Evolutionary conservation across 306 rosid genomes (phyloP), one percentile per base, ranked within the genome.

Genomic region (Abrus pulchellus): DNA sequence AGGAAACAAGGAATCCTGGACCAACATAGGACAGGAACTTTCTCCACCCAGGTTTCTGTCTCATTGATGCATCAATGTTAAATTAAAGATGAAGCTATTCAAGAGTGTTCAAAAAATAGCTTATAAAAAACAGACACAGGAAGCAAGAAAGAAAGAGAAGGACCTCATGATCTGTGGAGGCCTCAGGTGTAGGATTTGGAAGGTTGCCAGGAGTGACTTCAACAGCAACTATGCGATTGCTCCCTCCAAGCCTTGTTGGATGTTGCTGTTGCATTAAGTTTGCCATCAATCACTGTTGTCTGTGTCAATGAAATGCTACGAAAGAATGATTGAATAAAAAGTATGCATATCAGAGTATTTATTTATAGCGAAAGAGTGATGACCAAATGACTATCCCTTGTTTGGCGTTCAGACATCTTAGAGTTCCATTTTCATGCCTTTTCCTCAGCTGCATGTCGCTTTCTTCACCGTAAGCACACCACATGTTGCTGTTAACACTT

Each of bases 1-100:
- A 60, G 41, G 97, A 92, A 79, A 94, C 97, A 2, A 94, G 92
- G 72, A 92, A 94, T 12, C 98, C 94, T 50, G 97, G 98, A 38
- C 98, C 98, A 0, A 92, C 90, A 71, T 80, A 54, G 8, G 88
- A 32, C 43, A 92, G 72, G 52, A 92, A 91, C 78, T 88, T 92
- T 67, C 76, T 91, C 97, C 98, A 91, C 57, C 92, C 88, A 44
- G 89, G 84, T 60, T 83, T 89, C 92, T 92, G 61, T 11, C 73
- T 64, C 67, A 68, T 57, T 30, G 13, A 75, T 59, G 29, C 69
- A 38, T 38, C 13, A 64, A 64, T 62, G 68, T 62, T 62, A 34
- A 62, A 59, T 30, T 0, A 59, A 29, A 60, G 68, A 63, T 36
- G 29, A 63, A 12, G 11, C 40, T 68, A 30, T 5, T 12, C 10